A percentile compares a stretch with the other conserved stretches of the same genome.
Conservation (phyloP, 306 rosid genomes). For the Trifolium fragiferum region DNA sequence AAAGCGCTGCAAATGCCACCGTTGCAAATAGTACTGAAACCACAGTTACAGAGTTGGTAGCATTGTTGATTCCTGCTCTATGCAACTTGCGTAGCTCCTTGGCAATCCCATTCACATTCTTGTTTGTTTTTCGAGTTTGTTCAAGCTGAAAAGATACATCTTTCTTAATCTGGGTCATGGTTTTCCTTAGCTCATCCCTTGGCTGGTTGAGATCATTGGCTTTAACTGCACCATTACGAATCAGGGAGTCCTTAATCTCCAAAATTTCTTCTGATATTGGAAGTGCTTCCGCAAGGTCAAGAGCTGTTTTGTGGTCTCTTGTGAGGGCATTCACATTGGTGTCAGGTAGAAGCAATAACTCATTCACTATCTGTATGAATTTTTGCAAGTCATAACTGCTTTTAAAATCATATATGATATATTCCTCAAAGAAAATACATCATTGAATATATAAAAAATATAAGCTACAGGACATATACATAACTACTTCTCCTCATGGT, state of each 20-base stretch:
- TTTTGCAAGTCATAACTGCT: conserved; percentile 7
- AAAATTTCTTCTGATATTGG: conserved; percentile 68
- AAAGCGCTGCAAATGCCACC: conserved; percentile 84
- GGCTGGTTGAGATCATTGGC: conserved; percentile 85
- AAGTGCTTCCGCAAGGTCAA: conserved; percentile 86
- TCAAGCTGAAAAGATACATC: conserved; percentile 85
- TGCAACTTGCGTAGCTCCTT: conserved; percentile 75
- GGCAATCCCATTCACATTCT: conserved; percentile 75
- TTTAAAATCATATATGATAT: conserved; percentile 19
- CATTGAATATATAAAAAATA: neutral
- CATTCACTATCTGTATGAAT: conserved; percentile 83
- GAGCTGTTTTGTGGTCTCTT: conserved; percentile 82
- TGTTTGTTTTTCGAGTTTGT: conserved; percentile 82
- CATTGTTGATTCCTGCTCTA: conserved; percentile 75
- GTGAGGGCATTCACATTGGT: conserved; percentile 78
- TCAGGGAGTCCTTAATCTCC: conserved; percentile 62
- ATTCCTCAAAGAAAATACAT: neutral
- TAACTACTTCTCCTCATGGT: neutral
- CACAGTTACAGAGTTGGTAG: conserved; percentile 83
- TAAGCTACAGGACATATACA: neutral
- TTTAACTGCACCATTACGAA: conserved; percentile 63
- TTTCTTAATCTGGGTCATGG: conserved; percentile 72
- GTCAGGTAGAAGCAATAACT: conserved; percentile 58
- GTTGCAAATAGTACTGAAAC: conserved; percentile 90
- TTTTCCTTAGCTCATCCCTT: conserved; percentile 79